Base-by-base conservation (phyloP, 805 yeast genomes). In the Brettanomyces custersianus region DNA sequence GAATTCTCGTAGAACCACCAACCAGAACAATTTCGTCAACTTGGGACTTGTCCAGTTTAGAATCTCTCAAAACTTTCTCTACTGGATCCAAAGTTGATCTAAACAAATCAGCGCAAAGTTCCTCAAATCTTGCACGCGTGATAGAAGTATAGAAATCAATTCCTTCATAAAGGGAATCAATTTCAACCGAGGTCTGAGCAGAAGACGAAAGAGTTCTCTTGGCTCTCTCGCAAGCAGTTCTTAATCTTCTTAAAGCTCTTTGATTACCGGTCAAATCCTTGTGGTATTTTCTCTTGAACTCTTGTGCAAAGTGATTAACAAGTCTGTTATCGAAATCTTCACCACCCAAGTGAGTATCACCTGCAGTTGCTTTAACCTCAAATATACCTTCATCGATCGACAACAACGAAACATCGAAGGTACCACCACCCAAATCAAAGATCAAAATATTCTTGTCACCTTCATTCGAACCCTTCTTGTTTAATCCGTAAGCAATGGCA, bases 191-290 rank as follows among this genome's bases (percentile, higher is more conserved):
- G 45, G 96, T 85, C 71, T 87, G 95, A 47, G 96, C 87, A 41
- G 95, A 83, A 26, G 96, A 87, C 23, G 96, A 90, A 57, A 88
- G 76, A 44, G 96, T 85, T 77, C 96, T 86, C 92, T 88, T 88
- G 46, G 97, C 97, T 66, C 96, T 80, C 74, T 88, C 97, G 70
- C 95, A 86, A 49, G 96, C 96, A 52, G 96, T 88, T 78, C 96
- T 83, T 65, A 88, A 76, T 80, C 96, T 86, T 76, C 96, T 86
- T 60, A 90, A 73, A 45, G 97, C 94, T 74, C 96, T 84, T 72
- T 87, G 95, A 80, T 88, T 87, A 52, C 76, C 49, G 36, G 95
- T 74, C 51, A 90, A 68, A 62, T 90, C 97, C 74, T 85, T 85
- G 80, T 86, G 85, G 78, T 84, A 77, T 77, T 90, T 88, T 75